Percentiles rank a stretch among this genome's conserved stretches.
phyloP scores from a whole-genome alignment of 495 filamentous ascomycete species.

The Xylaria sp. region DNA sequence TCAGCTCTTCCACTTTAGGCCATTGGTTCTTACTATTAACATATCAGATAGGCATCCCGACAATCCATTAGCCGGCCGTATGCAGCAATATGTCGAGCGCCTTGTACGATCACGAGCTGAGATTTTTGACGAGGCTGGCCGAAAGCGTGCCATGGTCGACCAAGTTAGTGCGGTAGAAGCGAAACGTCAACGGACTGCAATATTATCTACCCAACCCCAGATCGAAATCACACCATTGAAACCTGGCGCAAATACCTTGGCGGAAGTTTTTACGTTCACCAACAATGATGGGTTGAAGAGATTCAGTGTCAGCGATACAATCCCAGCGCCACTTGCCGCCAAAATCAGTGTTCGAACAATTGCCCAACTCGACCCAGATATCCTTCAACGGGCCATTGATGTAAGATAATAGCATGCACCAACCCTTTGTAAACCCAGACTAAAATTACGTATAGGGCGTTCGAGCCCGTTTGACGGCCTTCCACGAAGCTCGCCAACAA shows the following conservation, averaged over 20 bases:
- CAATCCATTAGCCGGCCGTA: constrained; percentile 69
- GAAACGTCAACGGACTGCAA: constrained; percentile 47
- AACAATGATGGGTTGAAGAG: constrained; percentile 71
- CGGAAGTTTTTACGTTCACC: constrained; percentile 84
- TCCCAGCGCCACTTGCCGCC: constrained; percentile 76
- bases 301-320: constrained; percentile 77
- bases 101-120: constrained; percentile 76
- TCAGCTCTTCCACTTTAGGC: constrained; percentile 44
- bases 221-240: constrained; percentile 69
- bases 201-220: constrained; percentile 41
- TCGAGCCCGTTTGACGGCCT: constrained; percentile 46
- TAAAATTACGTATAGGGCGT: constrained; percentile 39
- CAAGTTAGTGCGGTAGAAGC: constrained; percentile 65
- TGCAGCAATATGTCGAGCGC: constrained; percentile 83
- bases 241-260: constrained; percentile 75
- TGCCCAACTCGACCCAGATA: constrained; percentile 63
- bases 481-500: constrained; percentile 47
- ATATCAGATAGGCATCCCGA: constrained; percentile 66
- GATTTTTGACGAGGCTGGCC: constrained; percentile 74
- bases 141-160: constrained; percentile 76
- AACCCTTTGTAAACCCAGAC: constrained; percentile 27
- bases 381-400: constrained; percentile 73
- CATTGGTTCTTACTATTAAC: constrained; percentile 27
- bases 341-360: constrained; percentile 78
- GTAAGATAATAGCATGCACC: constrained; percentile 43